Evolutionary conservation across 1,139 yeast species (phyloP).

Genomic region (Candida glucosophila): DNA sequence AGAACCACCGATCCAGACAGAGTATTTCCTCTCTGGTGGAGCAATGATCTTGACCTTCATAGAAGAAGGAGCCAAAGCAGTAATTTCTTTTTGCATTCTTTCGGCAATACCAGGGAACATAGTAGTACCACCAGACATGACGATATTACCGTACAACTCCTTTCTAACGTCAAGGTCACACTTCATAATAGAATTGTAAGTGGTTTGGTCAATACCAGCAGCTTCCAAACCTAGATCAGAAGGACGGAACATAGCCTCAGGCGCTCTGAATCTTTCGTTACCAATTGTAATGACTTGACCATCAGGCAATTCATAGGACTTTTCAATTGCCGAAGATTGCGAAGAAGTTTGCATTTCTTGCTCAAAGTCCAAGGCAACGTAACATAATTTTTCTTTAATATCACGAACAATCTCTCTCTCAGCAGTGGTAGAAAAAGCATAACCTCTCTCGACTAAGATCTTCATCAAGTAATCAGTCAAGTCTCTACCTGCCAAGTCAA

Average conservation of each 20-base stretch:
- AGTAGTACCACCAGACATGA: constrained; percentile 99
- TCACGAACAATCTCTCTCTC: constrained; percentile 99
- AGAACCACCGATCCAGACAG: constrained; percentile 99
- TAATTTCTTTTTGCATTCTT: constrained; percentile 99
- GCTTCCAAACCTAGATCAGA: constrained; percentile 96
- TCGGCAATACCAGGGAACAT: constrained; percentile 99
- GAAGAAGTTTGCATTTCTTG: constrained; percentile 99
- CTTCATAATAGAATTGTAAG: constrained; percentile 98
- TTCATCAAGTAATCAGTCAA: constrained; percentile 98
- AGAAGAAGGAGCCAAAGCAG: constrained; percentile 98
- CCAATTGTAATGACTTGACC: constrained; percentile 99
- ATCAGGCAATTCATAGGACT: constrained; percentile 98
- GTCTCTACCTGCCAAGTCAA: constrained; percentile 99
- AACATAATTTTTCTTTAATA: constrained; percentile 98
- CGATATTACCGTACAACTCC: constrained; percentile 98
- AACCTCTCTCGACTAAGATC: constrained; percentile 97
- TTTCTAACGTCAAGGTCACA: constrained; percentile 99
- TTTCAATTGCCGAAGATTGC: constrained; percentile 96
- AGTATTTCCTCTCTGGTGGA: constrained; percentile 99
- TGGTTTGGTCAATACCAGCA: constrained; percentile 99
- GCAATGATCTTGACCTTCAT: constrained; percentile 99
- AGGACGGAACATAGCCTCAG: constrained; percentile 99
- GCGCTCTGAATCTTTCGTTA: constrained; percentile 99
- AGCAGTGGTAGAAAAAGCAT: constrained; percentile 96
- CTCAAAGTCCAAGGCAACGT: constrained; percentile 92